phyloP scores from a whole-genome alignment of 2,329 filamentous ascomycete species.

The Cordyceps farinosa region DNA sequence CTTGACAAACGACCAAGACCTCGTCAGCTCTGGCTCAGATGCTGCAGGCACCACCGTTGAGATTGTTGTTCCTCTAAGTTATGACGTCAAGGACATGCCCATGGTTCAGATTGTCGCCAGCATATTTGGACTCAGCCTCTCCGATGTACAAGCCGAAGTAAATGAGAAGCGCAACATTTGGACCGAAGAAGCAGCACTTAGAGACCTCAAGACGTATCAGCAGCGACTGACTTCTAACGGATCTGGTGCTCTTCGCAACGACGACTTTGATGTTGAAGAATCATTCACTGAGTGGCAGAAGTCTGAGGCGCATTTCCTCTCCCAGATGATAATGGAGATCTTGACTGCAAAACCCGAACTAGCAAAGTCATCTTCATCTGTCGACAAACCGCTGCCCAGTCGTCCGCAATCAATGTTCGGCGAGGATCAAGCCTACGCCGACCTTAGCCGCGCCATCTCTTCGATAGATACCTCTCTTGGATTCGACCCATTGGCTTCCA shows the following conservation, averaged over 20 bases:
- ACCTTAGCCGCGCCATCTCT: constrained; percentile 50
- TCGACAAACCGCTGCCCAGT: constrained; percentile 56
- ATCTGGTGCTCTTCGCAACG: constrained; percentile 69
- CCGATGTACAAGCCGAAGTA: constrained; percentile 82
- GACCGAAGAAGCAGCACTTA: constrained; percentile 88
- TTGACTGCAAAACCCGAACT: constrained; percentile 81
- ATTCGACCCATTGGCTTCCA: constrained; percentile 65
- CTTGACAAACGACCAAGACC: constrained; percentile 87
- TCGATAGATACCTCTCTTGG: constrained; percentile 41
- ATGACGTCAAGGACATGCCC: constrained; percentile 96
- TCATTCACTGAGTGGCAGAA: constrained; percentile 89
- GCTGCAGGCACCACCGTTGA: constrained; percentile 59
- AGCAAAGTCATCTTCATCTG: constrained; percentile 67
- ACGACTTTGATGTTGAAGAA: constrained; percentile 89
- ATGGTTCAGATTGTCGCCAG: constrained; percentile 82
- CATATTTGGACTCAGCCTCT: constrained; percentile 77
- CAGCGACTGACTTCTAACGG: constrained; percentile 79
- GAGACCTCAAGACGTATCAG: constrained; percentile 91
- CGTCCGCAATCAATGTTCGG: constrained; percentile 42
- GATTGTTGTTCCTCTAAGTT: constrained; percentile 75
- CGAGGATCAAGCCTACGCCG: constrained; percentile 51
- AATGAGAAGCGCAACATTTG: constrained; percentile 75
- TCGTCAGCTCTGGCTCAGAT: constrained; percentile 42
- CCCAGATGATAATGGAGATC: constrained; percentile 90
- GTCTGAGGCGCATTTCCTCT: constrained; percentile 79